Conservation (phyloP, 768 basidiomycete genomes). For the Pulveroboletus sp. region DNA sequence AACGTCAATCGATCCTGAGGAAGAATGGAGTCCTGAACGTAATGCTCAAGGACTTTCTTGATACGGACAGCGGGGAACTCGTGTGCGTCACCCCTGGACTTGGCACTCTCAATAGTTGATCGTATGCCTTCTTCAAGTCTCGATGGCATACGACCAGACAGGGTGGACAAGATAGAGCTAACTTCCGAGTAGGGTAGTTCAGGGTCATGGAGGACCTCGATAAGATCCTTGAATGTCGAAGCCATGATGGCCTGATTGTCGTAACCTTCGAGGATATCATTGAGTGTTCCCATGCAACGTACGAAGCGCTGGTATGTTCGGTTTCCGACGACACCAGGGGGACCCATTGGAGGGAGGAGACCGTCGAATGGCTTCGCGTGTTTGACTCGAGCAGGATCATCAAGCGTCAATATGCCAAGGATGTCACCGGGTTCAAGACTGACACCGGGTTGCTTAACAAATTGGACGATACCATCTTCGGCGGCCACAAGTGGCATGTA, state of each 20-base stretch:
- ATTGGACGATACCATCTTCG: slow-evolving; percentile 90
- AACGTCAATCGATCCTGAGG: slow-evolving; percentile 80
- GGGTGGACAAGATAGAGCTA: slow-evolving; percentile 73
- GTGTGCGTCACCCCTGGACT: slow-evolving; percentile 60
- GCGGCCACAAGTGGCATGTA: slow-evolving; percentile 96
- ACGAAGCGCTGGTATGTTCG: slow-evolving; percentile 86
- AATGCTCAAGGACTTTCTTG: slow-evolving; percentile 82
- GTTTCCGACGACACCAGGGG: slow-evolving; percentile 79
- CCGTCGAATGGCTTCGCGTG: slow-evolving; percentile 99
- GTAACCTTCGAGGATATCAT: slow-evolving; percentile 93
- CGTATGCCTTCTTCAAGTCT: slow-evolving; percentile 89
- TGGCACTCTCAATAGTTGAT: slow-evolving; percentile 68
- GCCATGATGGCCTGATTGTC: slow-evolving; percentile 94
- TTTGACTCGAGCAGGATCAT: slow-evolving; percentile 93
- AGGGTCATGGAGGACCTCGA: slow-evolving; percentile 73
- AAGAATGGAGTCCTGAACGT: slow-evolving; percentile 73
- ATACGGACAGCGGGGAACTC: slow-evolving; percentile 91
- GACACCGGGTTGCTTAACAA: slow-evolving; percentile 98
- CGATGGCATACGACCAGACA: slow-evolving; percentile 89
- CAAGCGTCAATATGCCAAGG: slow-evolving; percentile 92
- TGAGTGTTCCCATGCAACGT: slow-evolving; percentile 67
- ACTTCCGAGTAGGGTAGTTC: slow-evolving; percentile 88
- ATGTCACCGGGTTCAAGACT: slow-evolving; percentile 96
- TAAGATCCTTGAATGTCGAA: slow-evolving; percentile 80
- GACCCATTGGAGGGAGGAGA: slow-evolving; percentile 81